These are phyloP conservation scores for Aspergillus quadricinctus DNA, from an alignment of 2,329 filamentous ascomycete genomes.

Conservation along the genomic window DNA sequence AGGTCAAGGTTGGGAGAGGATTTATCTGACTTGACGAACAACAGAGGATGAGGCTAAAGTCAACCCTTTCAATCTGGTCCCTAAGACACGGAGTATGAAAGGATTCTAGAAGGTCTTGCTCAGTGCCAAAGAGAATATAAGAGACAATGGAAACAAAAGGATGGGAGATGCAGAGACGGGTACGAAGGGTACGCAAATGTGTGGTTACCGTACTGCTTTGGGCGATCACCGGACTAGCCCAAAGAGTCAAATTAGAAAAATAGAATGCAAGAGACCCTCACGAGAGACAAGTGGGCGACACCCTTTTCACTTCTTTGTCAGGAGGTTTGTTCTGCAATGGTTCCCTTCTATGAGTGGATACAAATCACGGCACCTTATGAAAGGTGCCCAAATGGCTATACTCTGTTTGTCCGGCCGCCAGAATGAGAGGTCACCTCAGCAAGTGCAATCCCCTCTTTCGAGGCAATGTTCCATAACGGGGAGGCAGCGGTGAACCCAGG, in stretches of 20 bases:
- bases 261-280: conserved; percentile 13
- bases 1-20: conserved; percentile 7
- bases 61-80: conserved; percentile 9
- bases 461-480: conserved; percentile 10
- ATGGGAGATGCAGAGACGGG: conserved; percentile 3
- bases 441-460: conserved; percentile 10
- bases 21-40: conserved; percentile 11
- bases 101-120: conserved; percentile 25
- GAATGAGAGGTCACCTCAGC: conserved; percentile 5
- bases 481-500: conserved; percentile 19
- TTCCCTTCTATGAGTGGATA: conserved; percentile 14
- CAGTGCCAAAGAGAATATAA: conserved; percentile 7
- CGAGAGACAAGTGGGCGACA: neutral
- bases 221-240: conserved; percentile 10
- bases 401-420: conserved; percentile 16
- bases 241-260: conserved; percentile 4
- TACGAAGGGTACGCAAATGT: conserved; percentile 7
- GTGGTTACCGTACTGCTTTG: conserved; percentile 2
- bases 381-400: conserved; percentile 10
- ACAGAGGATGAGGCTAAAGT: conserved; percentile 10
- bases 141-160: conserved; percentile 12
- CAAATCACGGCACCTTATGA: conserved; percentile 17
- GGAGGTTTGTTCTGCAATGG: conserved; percentile 14
- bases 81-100: conserved; percentile 11
- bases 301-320: conserved; percentile 18